Evolutionary conservation across 768 basidiomycete genomes (phyloP).

Genomic region (Mycena pura): DNA sequence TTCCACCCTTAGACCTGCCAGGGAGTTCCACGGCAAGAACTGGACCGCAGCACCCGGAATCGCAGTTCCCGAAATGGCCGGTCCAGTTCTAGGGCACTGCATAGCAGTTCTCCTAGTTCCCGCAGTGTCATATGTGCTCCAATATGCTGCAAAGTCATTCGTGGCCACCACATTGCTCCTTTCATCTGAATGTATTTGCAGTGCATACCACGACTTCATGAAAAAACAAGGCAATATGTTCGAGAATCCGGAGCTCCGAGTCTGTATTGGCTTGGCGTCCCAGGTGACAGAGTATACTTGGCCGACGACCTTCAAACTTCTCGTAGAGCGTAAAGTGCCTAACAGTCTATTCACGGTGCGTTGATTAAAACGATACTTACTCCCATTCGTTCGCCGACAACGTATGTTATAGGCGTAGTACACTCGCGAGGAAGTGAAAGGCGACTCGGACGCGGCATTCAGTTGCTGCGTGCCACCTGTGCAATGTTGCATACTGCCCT

Average conservation of each 20-base stretch:
- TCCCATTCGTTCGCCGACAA: neutral
- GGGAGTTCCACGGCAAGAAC: no score
- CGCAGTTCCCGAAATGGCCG: no score
- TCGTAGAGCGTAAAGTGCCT: constrained; percentile 12
- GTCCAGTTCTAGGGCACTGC: no score
- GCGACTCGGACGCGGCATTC: no score
- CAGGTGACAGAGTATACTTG: neutral
- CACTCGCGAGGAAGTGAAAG: neutral
- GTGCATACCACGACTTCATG: constrained; percentile 18
- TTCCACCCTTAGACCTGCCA: no score
- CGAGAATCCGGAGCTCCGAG: constrained; percentile 8
- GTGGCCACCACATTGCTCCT: neutral
- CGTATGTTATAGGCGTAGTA: neutral
- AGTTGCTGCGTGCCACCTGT: neutral
- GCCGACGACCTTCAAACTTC: constrained; percentile 6
- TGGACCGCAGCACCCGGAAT: no score
- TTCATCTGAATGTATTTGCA: neutral
- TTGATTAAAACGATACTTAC: no score
- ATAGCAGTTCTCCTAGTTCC: no score
- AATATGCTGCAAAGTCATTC: constrained; percentile 7
- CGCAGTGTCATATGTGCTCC: constrained; percentile 6
- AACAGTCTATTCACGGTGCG: constrained; percentile 11
- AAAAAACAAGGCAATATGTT: neutral
- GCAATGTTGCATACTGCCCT: neutral
- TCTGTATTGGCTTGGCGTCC: constrained; percentile 7